A percentile compares a stretch with the other conserved stretches of the same genome.
These are phyloP conservation scores for Macadamia tetraphylla DNA, from an alignment of 164 flowering plant genomes.

Conservation along the genomic window DNA sequence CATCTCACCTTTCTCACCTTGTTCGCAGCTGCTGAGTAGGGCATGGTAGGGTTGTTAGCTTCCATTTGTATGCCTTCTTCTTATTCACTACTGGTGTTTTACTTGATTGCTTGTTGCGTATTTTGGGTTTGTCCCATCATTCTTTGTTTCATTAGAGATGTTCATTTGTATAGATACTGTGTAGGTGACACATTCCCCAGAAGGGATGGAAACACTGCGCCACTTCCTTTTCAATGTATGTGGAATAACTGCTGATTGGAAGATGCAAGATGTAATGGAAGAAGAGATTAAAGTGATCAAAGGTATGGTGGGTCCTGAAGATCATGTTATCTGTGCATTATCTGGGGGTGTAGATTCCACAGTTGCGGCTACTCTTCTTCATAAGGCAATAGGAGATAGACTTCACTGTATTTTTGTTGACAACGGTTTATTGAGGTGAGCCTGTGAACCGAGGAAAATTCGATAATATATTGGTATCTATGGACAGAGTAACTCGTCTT, in stretches of 20 bases:
- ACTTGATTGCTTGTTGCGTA: no score
- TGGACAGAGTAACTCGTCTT: background rate
- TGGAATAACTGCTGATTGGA: conserved; percentile 73
- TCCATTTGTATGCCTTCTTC: no score
- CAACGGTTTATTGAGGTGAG: conserved; percentile 88
- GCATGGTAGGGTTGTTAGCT: no score
- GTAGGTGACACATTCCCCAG: conserved; percentile 89
- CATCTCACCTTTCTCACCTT: no score
- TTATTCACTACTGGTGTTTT: no score
- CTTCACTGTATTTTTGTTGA: conserved; percentile 95
- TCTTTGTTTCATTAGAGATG: background rate
- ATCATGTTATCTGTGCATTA: conserved; percentile 88
- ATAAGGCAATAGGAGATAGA: conserved; percentile 90
- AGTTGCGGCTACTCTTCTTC: conserved; percentile 97
- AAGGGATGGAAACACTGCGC: conserved; percentile 83
- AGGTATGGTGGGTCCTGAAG: conserved; percentile 51
- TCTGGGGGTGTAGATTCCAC: conserved; percentile 98
- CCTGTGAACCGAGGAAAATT: background rate
- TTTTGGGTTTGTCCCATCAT: no score
- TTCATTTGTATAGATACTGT: background rate
- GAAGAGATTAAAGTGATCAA: conserved; percentile 77
- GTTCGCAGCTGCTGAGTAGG: no score
- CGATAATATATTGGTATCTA: background rate
- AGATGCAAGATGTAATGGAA: conserved; percentile 77
- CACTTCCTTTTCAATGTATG: conserved; percentile 80